Conservation (phyloP, 306 rosid species). For the Calophaca sinica region DNA sequence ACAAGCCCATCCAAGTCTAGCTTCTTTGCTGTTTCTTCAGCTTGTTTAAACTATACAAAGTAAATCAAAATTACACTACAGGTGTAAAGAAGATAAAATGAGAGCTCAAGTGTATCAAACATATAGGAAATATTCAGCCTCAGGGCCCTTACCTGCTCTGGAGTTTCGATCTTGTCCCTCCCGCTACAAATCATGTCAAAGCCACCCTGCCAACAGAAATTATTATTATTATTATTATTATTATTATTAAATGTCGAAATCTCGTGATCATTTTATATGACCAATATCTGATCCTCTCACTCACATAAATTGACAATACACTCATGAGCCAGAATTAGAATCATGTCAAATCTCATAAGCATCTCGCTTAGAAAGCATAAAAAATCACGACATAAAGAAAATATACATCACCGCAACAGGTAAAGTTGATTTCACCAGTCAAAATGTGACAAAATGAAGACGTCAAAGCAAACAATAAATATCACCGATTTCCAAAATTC, state of each 20-base stretch:
- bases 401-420: not conserved
- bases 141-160: constrained; percentile 75
- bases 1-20: constrained; percentile 96
- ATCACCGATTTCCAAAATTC: not conserved
- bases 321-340: constrained; percentile 5
- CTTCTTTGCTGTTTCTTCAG: constrained; percentile 83
- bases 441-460: not conserved
- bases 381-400: not conserved
- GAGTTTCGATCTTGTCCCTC: constrained; percentile 99
- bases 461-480: not conserved
- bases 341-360: constrained; percentile 4
- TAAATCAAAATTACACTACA: constrained; percentile 42
- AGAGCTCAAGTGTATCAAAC: constrained; percentile 6
- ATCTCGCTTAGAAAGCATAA: constrained; percentile 8
- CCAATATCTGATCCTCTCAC: not conserved
- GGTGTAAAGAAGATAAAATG: not conserved
- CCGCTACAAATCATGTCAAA: constrained; percentile 99
- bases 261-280: not conserved
- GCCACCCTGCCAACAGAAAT: constrained; percentile 81
- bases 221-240: not conserved
- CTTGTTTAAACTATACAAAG: constrained; percentile 86
- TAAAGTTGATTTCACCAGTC: constrained; percentile 2
- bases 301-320: not conserved
- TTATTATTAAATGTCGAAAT: constrained; percentile 29
- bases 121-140: constrained; percentile 37